These are phyloP conservation scores for Macrolepiota albuminosa DNA, from an alignment of 768 basidiomycete genomes.

Conservation along the genomic window DNA sequence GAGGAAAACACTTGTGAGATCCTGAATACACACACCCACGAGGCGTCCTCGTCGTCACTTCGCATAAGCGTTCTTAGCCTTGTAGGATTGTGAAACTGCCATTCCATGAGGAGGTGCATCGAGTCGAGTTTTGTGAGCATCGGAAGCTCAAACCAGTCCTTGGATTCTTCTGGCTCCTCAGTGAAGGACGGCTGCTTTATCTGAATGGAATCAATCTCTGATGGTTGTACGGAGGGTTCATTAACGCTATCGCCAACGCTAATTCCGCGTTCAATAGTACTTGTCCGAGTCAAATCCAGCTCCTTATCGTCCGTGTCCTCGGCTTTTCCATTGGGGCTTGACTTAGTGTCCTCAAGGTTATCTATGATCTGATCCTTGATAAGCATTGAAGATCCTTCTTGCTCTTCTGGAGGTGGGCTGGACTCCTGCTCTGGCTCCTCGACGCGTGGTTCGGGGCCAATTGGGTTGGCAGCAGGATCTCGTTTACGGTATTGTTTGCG, in stretches of 20 bases:
- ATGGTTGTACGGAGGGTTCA: conserved; percentile 13
- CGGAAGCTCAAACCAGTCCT: conserved; percentile 68
- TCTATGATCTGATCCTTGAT: background rate
- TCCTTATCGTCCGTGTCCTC: conserved; percentile 8
- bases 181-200: background rate
- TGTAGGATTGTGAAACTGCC: conserved; percentile 81
- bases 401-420: conserved; percentile 21
- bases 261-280: conserved; percentile 15
- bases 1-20: conserved; percentile 3
- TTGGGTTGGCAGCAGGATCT: conserved; percentile 64
- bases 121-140: conserved; percentile 73
- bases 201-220: conserved; percentile 13
- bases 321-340: conserved; percentile 2
- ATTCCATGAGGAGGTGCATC: conserved; percentile 69
- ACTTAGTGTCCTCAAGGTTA: conserved; percentile 1
- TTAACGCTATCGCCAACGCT: conserved; percentile 15
- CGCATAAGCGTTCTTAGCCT: conserved; percentile 71
- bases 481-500: conserved; percentile 76
- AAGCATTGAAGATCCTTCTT: conserved; percentile 14
- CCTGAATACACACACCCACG: conserved; percentile 56
- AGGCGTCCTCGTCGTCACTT: conserved; percentile 68
- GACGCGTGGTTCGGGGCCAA: conserved; percentile 54
- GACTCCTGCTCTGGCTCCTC: conserved; percentile 20
- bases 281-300: conserved; percentile 15
- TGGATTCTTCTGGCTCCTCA: conserved; percentile 34